phyloP scores from a whole-genome alignment of 75 land plant genomes.

The Selaginella moellendorffii region DNA sequence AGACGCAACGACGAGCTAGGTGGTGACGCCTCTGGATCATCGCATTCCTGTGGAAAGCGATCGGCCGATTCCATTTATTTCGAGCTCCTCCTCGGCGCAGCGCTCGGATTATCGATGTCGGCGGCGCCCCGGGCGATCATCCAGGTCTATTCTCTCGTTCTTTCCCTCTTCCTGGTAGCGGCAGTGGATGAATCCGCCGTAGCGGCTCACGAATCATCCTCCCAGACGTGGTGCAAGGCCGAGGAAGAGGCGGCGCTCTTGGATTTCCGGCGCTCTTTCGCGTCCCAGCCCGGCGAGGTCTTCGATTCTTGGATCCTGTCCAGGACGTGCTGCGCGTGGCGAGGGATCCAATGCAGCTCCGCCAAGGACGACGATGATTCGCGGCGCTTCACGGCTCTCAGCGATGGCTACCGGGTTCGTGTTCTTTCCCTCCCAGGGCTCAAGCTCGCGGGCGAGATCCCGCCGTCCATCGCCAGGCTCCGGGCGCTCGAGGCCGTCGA shows the following conservation, averaged over 20 bases:
- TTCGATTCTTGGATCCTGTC: not conserved
- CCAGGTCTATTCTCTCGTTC: too few species aligned
- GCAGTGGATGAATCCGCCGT: too few species aligned
- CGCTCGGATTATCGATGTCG: too few species aligned
- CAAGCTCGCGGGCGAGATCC: not conserved
- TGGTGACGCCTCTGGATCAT: too few species aligned
- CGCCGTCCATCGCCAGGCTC: not conserved
- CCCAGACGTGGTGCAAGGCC: not conserved
- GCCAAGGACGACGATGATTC: not conserved
- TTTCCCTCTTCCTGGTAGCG: too few species aligned
- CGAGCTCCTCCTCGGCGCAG: too few species aligned
- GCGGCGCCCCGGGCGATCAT: too few species aligned
- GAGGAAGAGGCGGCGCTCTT: not conserved
- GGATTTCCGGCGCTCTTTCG: not conserved
- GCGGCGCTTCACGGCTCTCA: not conserved
- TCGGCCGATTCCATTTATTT: too few species aligned
- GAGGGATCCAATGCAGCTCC: not conserved
- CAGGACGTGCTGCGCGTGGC: not conserved
- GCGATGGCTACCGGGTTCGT: not conserved
- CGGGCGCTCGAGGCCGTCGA: too few species aligned
- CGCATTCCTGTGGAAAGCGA: too few species aligned
- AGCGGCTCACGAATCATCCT: too few species aligned
- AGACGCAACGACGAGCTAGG: too few species aligned
- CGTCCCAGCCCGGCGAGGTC: not conserved
- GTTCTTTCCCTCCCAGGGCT: not conserved